A percentile compares a stretch with the other conserved stretches of the same genome.
Conservation (phyloP, 2,329 filamentous ascomycete genomes). For the Pseudopyricularia javanii region DNA sequence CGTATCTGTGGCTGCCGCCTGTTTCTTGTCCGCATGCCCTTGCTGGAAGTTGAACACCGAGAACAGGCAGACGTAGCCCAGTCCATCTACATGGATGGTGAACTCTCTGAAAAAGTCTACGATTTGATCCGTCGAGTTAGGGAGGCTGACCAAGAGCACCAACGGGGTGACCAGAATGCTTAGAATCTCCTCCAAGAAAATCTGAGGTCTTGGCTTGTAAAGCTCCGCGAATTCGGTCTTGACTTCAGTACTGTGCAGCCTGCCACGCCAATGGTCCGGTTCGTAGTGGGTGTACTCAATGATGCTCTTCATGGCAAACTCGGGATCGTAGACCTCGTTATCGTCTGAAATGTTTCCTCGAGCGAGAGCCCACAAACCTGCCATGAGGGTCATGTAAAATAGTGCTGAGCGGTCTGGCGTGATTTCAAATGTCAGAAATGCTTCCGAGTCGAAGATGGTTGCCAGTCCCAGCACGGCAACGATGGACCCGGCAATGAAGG, state of each 20-base stretch:
- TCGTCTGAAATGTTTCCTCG: slow-evolving; percentile 80
- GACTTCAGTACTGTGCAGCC: slow-evolving; percentile 88
- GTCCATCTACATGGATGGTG: slow-evolving; percentile 88
- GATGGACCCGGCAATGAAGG: slow-evolving; percentile 78
- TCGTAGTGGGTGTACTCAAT: slow-evolving; percentile 89
- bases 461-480: slow-evolving; percentile 75
- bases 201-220: slow-evolving; percentile 84
- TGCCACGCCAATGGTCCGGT: slow-evolving; percentile 76
- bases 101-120: slow-evolving; percentile 98
- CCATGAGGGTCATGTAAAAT: slow-evolving; percentile 79
- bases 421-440: slow-evolving; percentile 86
- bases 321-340: slow-evolving; percentile 79
- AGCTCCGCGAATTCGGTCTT: slow-evolving; percentile 80
- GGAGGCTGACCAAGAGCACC: slow-evolving; percentile 74
- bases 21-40: slow-evolving; percentile 38
- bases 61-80: slow-evolving; percentile 94
- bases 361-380: slow-evolving; percentile 70
- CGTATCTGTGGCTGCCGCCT: slow-evolving; percentile 17
- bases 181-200: slow-evolving; percentile 84
- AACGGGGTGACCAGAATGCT: slow-evolving; percentile 89
- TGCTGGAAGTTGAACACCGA: slow-evolving; percentile 96
- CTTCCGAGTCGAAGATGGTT: slow-evolving; percentile 78
- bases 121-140: slow-evolving; percentile 80
- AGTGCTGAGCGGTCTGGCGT: slow-evolving; percentile 78
- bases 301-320: slow-evolving; percentile 77